These are phyloP conservation scores for Starmerella potacharoeniae DNA, from an alignment of 805 yeast genomes.

Conservation along the genomic window DNA sequence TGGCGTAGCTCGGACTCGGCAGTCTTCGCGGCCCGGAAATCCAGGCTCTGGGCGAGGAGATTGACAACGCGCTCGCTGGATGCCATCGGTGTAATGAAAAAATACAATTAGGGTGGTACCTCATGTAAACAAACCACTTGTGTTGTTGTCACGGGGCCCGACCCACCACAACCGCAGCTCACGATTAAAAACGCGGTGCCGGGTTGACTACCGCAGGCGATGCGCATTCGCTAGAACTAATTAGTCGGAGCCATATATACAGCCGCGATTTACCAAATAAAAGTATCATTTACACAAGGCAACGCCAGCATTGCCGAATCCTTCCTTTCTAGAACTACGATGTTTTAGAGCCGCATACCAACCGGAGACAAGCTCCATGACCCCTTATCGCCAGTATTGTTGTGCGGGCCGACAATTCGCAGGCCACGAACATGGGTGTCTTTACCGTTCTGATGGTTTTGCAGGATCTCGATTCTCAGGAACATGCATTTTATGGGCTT, in stretches of 20 bases:
- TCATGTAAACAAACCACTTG: constrained; percentile 1
- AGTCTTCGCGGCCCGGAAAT: constrained; percentile 22
- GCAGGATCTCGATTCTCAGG: constrained; percentile 47
- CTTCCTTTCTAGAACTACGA: not conserved
- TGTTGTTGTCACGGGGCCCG: not conserved
- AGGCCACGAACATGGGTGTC: constrained; percentile 76
- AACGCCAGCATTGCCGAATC: not conserved
- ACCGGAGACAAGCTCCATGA: not conserved
- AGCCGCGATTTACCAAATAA: too few species aligned
- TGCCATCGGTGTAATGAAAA: constrained; percentile 6
- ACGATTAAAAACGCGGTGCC: too few species aligned
- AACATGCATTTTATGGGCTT: constrained; percentile 55
- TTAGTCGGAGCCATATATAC: too few species aligned
- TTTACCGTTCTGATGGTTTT: constrained; percentile 91
- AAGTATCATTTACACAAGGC: not conserved
- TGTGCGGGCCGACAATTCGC: constrained; percentile 13
- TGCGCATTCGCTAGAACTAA: too few species aligned
- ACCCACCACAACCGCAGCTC: not conserved
- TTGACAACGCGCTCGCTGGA: constrained; percentile 23
- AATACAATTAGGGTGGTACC: not conserved
- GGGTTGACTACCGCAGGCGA: too few species aligned
- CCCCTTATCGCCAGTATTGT: not conserved
- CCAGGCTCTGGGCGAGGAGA: constrained; percentile 23
- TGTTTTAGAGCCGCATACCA: not conserved
- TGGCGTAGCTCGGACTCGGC: constrained; percentile 51